phyloP scores from a whole-genome alignment of 495 filamentous ascomycete genomes.

The Penicillium antarcticum region DNA sequence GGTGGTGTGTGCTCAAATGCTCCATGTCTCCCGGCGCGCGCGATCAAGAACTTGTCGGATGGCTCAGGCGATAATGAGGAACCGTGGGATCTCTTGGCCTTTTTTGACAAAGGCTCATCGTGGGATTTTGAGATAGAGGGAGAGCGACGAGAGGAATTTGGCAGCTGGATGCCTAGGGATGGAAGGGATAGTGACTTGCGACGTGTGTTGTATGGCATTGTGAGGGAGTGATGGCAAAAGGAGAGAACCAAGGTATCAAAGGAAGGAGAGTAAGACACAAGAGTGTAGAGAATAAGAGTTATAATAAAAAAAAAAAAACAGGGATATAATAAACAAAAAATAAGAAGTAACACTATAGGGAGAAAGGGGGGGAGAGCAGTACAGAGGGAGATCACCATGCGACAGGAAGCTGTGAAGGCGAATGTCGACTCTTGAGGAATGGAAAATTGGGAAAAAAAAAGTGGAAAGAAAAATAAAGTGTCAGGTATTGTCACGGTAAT shows the following conservation, averaged over 20 bases:
- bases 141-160: constrained; percentile 70
- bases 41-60: constrained; percentile 31
- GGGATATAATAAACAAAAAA: constrained; percentile 17
- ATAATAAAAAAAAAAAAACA: constrained; percentile 27
- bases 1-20: constrained; percentile 77
- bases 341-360: constrained; percentile 15
- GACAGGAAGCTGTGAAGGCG: constrained; percentile 17
- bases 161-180: constrained; percentile 88
- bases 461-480: background rate
- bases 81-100: constrained; percentile 77
- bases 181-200: constrained; percentile 94
- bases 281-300: constrained; percentile 13
- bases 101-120: constrained; percentile 71
- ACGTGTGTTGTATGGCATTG: constrained; percentile 97
- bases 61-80: constrained; percentile 53
- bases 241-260: constrained; percentile 6
- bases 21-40: constrained; percentile 44
- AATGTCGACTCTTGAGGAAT: constrained; percentile 27
- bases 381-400: constrained; percentile 17
- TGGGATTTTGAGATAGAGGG: constrained; percentile 55
- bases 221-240: constrained; percentile 8
- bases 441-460: background rate
- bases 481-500: constrained; percentile 2
- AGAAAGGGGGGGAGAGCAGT: constrained; percentile 12
- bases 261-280: constrained; percentile 15